Evolutionary conservation across 2,329 filamentous ascomycete genomes (phyloP), one percentile per base, ranked within the genome.

Genomic region (Domatiomyces globalis): DNA sequence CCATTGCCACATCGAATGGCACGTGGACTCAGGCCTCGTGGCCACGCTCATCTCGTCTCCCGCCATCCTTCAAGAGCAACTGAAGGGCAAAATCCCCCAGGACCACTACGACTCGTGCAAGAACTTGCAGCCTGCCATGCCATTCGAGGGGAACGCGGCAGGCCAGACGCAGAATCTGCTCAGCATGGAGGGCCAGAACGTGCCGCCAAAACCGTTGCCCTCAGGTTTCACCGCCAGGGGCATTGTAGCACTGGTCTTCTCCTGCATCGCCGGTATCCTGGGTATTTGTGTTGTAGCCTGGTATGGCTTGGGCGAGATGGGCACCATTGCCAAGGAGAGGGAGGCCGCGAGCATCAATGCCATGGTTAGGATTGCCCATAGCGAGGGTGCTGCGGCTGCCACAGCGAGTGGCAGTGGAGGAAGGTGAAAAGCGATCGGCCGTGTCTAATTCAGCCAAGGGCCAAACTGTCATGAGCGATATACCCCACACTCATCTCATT

Each of bases 191-290:
- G 83, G 82, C 8, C 70, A 84, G 63, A 82, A 81, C 51, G 67
- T 63, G 36, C 71, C 74, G 1, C 75, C 79, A 0, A 66, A 65
- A 0, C 72, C 69, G 44, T 63, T 90, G 15, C 84, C 85, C 0
- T 73, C 69, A 1, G 85, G 85, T 0, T 88, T 89, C 64, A 86
- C 82, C 0, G 65, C 80, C 0, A 74, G 75, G 36, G 87, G 86
- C 6, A 84, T 85, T 44, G 76, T 87, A 1, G 86, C 86, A 9
- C 67, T 92, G 58, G 81, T 82, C 1, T 86, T 90, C 62, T 86
- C 82, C 61, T 77, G 76, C 56, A 56, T 88, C 2, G 75, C 76
- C 15, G 87, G 84, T 2, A 70, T 88, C 47, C 59, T 86, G 5
- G 86, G 86, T 7, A 73, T 88, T 59, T 73, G 68, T 0, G 77